These are phyloP conservation scores for Lachancea kluyveri DNA, from an alignment of 805 yeast genomes.

Conservation along the genomic window DNA sequence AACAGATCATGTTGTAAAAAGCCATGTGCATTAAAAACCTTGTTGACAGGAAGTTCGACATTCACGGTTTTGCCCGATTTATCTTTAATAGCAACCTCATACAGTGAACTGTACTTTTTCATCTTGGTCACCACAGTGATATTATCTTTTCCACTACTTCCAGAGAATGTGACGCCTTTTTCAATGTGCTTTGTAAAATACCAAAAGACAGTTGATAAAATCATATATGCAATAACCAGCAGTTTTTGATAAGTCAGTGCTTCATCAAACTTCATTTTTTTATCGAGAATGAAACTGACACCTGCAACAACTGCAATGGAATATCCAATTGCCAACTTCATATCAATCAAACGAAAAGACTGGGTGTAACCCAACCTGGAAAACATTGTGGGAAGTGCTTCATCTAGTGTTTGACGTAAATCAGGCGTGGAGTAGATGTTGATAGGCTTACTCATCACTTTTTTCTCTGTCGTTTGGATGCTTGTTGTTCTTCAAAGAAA, in stretches of 20 bases:
- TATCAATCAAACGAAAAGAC: conserved; percentile 31
- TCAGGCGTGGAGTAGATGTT: conserved; percentile 29
- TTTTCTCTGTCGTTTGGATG: no score
- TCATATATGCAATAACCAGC: conserved; percentile 36
- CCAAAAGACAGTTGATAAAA: conserved; percentile 35
- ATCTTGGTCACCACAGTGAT: conserved; percentile 29
- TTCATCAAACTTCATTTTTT: conserved; percentile 40
- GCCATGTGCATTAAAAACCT: conserved; percentile 36
- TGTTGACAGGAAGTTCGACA: conserved; percentile 26
- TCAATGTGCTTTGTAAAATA: conserved; percentile 33
- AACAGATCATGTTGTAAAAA: conserved; percentile 38
- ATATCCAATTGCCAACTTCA: conserved; percentile 46
- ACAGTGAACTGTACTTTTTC: conserved; percentile 40
- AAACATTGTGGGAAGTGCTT: conserved; percentile 22
- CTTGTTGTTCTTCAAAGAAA: no score
- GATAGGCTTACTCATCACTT: conserved; percentile 28
- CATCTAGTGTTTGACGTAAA: conserved; percentile 26
- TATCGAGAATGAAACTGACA: conserved; percentile 43
- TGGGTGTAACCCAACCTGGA: conserved; percentile 21
- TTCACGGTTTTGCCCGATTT: conserved; percentile 14
- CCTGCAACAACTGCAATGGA: conserved; percentile 45
- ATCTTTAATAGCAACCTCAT: conserved; percentile 34
- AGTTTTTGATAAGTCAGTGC: conserved; percentile 35
- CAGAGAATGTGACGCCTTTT: conserved; percentile 41
- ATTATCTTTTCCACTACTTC: conserved; percentile 31